Percentiles rank a stretch among this genome's conserved stretches.
Evolutionary conservation across 2,329 filamentous ascomycete genomes (phyloP).

Genomic region (Epichloe gansuensis): DNA sequence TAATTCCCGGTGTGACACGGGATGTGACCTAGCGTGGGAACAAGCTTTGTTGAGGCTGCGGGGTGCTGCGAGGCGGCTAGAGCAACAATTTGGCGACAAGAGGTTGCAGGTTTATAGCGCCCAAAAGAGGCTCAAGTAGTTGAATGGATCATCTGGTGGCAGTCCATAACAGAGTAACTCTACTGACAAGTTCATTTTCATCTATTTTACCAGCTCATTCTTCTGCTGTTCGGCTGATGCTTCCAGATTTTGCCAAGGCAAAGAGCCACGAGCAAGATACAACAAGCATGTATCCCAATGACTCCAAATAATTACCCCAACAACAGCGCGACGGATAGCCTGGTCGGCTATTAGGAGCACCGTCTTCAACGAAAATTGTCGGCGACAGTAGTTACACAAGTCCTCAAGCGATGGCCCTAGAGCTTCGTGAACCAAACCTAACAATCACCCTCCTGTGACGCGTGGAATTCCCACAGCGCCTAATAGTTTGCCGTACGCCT

Average conservation of each 20-base stretch:
- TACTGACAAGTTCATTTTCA: no score
- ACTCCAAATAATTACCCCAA: not conserved
- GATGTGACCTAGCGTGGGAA: no score
- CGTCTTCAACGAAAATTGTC: slow-evolving; percentile 98
- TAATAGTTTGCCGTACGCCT: slow-evolving; percentile 79
- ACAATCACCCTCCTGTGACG: slow-evolving; percentile 96
- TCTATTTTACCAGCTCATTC: no score
- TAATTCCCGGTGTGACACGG: no score
- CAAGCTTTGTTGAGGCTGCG: no score
- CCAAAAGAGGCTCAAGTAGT: no score
- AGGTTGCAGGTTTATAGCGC: no score
- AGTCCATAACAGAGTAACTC: no score
- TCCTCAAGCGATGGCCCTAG: slow-evolving; percentile 93
- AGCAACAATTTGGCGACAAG: no score
- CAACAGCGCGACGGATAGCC: slow-evolving; percentile 91
- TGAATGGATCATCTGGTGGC: no score
- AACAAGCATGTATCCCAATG: slow-evolving; percentile 1
- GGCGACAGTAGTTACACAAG: slow-evolving; percentile 99
- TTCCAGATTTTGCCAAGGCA: not conserved
- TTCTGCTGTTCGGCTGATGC: slow-evolving; percentile 16
- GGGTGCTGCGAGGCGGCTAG: no score
- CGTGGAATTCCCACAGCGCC: slow-evolving; percentile 97
- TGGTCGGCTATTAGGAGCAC: slow-evolving; percentile 93
- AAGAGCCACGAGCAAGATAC: not conserved
- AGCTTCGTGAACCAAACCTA: slow-evolving; percentile 97